Evolutionary conservation across 2,329 filamentous ascomycete genomes (phyloP), one percentile per base, ranked within the genome.

Genomic region (Cercospora zeae-maydis): DNA sequence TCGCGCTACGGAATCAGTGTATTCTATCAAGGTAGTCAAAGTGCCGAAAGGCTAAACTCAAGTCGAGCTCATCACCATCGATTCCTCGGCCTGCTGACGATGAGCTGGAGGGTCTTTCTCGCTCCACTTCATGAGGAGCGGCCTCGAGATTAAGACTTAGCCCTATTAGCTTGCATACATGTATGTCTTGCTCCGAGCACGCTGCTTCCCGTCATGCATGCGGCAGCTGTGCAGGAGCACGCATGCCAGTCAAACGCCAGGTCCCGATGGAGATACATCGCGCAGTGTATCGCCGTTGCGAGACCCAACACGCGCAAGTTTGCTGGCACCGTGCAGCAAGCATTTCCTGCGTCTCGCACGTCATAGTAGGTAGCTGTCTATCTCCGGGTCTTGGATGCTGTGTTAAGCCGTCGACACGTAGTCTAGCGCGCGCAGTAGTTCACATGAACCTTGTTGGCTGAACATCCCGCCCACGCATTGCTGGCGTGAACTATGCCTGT

Each of bases 401-500:
- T 63, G 56, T 59, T 57, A 34, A 58, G 58, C 60, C 39, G 61
- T 56, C 57, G 34, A 58, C 49, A 49, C 59, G 42, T 49, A 63
- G 54, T 54, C 62, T 58, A 63, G 60, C 57, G 63, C 63, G 62
- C 65, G 65, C 65, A 67, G 63, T 62, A 67, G 60, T 61, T 61
- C 54, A 58, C 59, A 66, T 66, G 64, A 58, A 66, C 54, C 64
- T 62, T 61, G 61, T 61, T 66, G 61, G 64, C 52, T 59, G 51
- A 58, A 56, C 58, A 14, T 59, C 64, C 42, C 61, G 37, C 30
- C 42, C 45, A 27, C 59, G 61, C 64, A 52, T 61, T 60, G 58
- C 42, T 55, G 63, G 64, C 66, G 66, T 67, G 66, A 67, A 67
- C 65, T 59, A 60, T 66, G 61, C 63, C 51, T 67, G 65, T 56